These are phyloP conservation scores for Tetrapyrgos nigripes DNA, from an alignment of 1,284 basidiomycete genomes.

Conservation along the genomic window DNA sequence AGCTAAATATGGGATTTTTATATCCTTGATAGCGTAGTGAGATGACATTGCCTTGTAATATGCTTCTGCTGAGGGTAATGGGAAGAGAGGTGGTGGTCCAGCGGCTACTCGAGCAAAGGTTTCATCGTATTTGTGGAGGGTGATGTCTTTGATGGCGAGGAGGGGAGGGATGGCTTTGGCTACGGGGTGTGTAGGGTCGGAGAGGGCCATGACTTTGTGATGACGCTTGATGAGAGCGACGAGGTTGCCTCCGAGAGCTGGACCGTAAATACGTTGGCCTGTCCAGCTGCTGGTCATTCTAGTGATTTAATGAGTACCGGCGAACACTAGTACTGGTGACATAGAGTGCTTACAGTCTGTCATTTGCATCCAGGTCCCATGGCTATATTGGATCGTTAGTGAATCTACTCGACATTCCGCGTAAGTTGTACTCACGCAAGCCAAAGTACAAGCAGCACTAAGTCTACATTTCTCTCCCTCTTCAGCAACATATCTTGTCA, in stretches of 20 bases:
- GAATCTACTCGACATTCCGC: not conserved
- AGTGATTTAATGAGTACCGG: not conserved
- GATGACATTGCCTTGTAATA: constrained; percentile 36
- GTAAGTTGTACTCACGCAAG: constrained; percentile 62
- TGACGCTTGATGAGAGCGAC: constrained; percentile 70
- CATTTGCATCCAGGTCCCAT: constrained; percentile 76
- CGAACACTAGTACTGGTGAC: constrained; percentile 20
- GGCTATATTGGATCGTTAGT: constrained; percentile 54
- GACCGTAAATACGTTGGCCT: constrained; percentile 78
- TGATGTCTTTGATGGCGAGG: constrained; percentile 56
- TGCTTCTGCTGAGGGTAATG: constrained; percentile 43
- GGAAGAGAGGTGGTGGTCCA: constrained; percentile 81
- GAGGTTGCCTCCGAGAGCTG: constrained; percentile 84
- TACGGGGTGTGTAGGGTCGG: constrained; percentile 58
- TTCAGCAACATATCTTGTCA: constrained; percentile 90
- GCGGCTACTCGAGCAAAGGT: constrained; percentile 78
- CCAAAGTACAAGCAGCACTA: constrained; percentile 79
- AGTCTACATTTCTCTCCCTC: constrained; percentile 81
- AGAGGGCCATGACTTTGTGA: constrained; percentile 47
- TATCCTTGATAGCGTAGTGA: constrained; percentile 58
- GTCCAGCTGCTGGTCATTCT: constrained; percentile 73
- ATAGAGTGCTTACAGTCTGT: constrained; percentile 51
- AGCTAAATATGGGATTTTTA: constrained; percentile 78
- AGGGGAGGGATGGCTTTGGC: constrained; percentile 53
- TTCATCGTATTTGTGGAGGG: constrained; percentile 67